phyloP scores from a whole-genome alignment of 192 early-diverging fungal species.

The Coemansia sp. region DNA sequence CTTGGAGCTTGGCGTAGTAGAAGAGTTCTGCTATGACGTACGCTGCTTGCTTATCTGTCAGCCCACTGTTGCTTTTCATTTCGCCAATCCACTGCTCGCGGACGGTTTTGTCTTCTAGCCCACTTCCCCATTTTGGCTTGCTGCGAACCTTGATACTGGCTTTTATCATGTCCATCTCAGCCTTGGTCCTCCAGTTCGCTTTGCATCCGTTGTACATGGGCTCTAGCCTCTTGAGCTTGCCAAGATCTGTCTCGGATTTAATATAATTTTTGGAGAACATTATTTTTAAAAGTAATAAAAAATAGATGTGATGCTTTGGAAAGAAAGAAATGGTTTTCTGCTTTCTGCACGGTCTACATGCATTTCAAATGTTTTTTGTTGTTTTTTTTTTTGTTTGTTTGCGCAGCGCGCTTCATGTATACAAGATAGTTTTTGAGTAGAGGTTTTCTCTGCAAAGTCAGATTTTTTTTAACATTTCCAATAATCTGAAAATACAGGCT shows the following conservation, averaged over 20 bases:
- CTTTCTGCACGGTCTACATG: neutral
- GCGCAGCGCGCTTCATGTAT: neutral
- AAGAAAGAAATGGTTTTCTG: neutral
- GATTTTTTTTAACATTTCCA: no score
- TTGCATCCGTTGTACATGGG: no score
- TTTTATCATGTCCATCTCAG: neutral
- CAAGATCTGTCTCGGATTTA: no score
- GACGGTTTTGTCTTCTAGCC: neutral
- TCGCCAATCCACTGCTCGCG: neutral
- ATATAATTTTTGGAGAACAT: no score
- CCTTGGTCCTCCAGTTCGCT: neutral
- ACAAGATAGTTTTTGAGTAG: no score
- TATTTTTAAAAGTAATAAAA: no score
- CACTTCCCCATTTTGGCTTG: neutral
- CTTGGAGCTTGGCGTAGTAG: neutral
- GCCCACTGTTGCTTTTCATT: no score
- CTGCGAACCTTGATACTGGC: neutral
- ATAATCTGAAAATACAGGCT: no score
- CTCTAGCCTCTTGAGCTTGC: no score
- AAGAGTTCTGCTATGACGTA: neutral
- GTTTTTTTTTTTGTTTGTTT: conserved; percentile 3
- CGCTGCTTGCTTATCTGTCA: neutral
- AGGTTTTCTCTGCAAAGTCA: neutral
- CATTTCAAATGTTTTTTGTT: neutral
- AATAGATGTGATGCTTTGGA: no score